Evolutionary conservation across 345 rosid species (phyloP).

Genomic region (Hibiscus syriacus): DNA sequence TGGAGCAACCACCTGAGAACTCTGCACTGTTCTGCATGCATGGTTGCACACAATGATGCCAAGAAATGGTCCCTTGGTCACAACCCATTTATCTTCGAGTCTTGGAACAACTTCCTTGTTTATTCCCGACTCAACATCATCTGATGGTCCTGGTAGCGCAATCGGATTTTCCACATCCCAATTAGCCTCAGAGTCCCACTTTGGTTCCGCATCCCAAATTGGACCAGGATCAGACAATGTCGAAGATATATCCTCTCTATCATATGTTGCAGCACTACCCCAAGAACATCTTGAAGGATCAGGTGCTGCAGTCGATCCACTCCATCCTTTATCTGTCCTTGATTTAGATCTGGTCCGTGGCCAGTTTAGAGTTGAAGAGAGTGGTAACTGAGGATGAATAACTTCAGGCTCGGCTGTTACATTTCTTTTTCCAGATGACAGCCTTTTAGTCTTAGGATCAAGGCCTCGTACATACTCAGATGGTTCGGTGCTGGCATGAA

Average conservation of each 20-base stretch:
- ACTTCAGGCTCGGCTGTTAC: slow-evolving; percentile 74
- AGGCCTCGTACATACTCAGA: slow-evolving; percentile 92
- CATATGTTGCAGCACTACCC: slow-evolving; percentile 71
- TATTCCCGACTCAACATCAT: slow-evolving; percentile 55
- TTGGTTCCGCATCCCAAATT: slow-evolving; percentile 97
- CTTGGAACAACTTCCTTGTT: slow-evolving; percentile 48
- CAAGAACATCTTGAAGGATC: slow-evolving; percentile 72
- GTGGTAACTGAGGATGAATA: slow-evolving; percentile 73
- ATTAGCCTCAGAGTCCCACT: slow-evolving; percentile 75
- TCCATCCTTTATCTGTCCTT: slow-evolving; percentile 85
- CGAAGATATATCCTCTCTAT: slow-evolving; percentile 91
- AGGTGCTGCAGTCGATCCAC: slow-evolving; percentile 57
- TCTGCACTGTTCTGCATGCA: slow-evolving; percentile 93
- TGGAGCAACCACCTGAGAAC: slow-evolving; percentile 96
- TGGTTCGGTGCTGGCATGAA: slow-evolving; percentile 82
- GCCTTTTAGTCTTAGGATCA: slow-evolving; percentile 81
- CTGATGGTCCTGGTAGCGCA: slow-evolving; percentile 79
- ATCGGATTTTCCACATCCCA: slow-evolving; percentile 84
- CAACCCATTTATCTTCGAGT: slow-evolving; percentile 67
- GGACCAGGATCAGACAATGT: slow-evolving; percentile 98
- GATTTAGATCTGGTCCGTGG: slow-evolving; percentile 96
- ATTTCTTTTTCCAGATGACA: slow-evolving; percentile 76
- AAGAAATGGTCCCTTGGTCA: slow-evolving; percentile 73
- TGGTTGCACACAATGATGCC: slow-evolving; percentile 95
- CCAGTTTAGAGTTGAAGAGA: slow-evolving; percentile 86